phyloP scores from a whole-genome alignment of 2,329 filamentous ascomycete species.

The Beauveria varroae region DNA sequence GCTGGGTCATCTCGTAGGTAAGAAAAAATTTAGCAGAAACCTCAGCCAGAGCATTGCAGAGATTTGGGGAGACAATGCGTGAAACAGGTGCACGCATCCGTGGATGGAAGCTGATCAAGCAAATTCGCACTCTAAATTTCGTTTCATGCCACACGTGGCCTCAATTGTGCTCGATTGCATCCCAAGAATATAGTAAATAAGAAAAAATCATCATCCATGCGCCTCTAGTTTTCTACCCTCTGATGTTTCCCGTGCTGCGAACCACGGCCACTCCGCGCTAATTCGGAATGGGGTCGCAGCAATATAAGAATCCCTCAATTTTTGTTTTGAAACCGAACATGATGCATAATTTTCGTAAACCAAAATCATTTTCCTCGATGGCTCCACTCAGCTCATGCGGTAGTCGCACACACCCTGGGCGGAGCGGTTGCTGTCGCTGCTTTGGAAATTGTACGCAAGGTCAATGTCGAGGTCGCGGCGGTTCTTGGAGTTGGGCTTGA shows the following conservation, averaged over 20 bases:
- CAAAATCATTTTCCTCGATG: neutral
- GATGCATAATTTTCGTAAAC: neutral
- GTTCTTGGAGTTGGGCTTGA: constrained; percentile 90
- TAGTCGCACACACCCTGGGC: constrained; percentile 69
- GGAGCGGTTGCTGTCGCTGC: constrained; percentile 62
- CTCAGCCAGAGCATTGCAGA: constrained; percentile 65
- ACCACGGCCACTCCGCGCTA: neutral
- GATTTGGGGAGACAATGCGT: constrained; percentile 52
- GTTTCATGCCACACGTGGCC: neutral
- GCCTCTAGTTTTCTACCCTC: constrained; percentile 9
- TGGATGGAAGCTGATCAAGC: neutral
- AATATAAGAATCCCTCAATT: constrained; percentile 5
- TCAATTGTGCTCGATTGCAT: neutral
- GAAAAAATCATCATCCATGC: constrained; percentile 9
- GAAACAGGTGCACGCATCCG: neutral
- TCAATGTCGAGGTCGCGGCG: constrained; percentile 88
- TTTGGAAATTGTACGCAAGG: constrained; percentile 74
- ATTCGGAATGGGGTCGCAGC: neutral
- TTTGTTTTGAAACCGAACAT: neutral
- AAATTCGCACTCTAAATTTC: neutral
- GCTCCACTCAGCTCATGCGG: constrained; percentile 56
- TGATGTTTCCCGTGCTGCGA: constrained; percentile 7
- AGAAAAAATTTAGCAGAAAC: constrained; percentile 59
- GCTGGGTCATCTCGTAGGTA: constrained; percentile 52
- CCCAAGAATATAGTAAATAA: neutral